A percentile compares a stretch with the other conserved stretches of the same genome.
Evolutionary conservation across 2,329 filamentous ascomycete genomes (phyloP).

Genomic region (Alternaria alternata): DNA sequence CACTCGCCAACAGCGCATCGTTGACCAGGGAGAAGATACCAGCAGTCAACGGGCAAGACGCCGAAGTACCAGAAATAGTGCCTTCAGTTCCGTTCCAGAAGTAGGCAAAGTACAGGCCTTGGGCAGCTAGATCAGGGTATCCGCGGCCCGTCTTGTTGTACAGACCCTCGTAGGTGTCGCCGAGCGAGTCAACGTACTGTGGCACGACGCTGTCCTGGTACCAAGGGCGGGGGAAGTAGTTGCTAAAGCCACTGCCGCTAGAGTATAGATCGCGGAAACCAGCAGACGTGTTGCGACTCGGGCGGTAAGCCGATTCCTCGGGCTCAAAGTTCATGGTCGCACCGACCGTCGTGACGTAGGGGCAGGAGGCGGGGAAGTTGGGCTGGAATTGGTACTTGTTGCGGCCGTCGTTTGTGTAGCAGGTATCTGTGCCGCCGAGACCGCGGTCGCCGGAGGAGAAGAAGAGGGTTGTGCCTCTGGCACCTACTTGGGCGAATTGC

Average conservation of each 20-base stretch:
- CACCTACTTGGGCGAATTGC: slow-evolving; percentile 71
- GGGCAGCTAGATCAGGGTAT: slow-evolving; percentile 69
- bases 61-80: slow-evolving; percentile 61
- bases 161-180: slow-evolving; percentile 57
- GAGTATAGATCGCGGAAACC: slow-evolving; percentile 61
- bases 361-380: slow-evolving; percentile 72
- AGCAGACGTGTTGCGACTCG: slow-evolving; percentile 32
- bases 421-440: slow-evolving; percentile 61
- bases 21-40: slow-evolving; percentile 69
- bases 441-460: slow-evolving; percentile 70
- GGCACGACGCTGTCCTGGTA: slow-evolving; percentile 59
- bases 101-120: slow-evolving; percentile 61
- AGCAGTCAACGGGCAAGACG: slow-evolving; percentile 66
- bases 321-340: slow-evolving; percentile 64
- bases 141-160: slow-evolving; percentile 64
- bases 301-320: slow-evolving; percentile 59
- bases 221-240: slow-evolving; percentile 56
- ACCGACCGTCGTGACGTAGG: slow-evolving; percentile 73
- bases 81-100: slow-evolving; percentile 53
- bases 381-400: slow-evolving; percentile 65
- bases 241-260: slow-evolving; percentile 60
- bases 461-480: slow-evolving; percentile 71
- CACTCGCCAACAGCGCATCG: slow-evolving; percentile 63
- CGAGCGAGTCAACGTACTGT: slow-evolving; percentile 55
- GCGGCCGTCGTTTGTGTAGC: slow-evolving; percentile 66